phyloP scores from a whole-genome alignment of 2,329 filamentous ascomycete genomes.

The Fonsecaea nubica region DNA sequence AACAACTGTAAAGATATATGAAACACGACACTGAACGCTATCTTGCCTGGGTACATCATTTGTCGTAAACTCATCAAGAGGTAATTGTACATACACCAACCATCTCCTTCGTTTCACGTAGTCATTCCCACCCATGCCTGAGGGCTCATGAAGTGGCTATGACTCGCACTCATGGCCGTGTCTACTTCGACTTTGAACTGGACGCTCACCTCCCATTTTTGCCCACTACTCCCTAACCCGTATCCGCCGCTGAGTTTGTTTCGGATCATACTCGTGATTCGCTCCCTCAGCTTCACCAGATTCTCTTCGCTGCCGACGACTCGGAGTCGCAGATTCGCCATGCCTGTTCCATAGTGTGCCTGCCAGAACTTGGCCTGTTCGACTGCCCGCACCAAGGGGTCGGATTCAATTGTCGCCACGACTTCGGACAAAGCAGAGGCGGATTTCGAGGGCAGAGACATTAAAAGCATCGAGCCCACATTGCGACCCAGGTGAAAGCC shows the following conservation, averaged over 20 bases:
- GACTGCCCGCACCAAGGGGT: conserved; percentile 75
- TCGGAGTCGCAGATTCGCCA: conserved; percentile 88
- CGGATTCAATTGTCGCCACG: conserved; percentile 82
- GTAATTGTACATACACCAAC: conserved; percentile 1
- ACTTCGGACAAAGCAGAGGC: conserved; percentile 69
- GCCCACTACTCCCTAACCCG: conserved; percentile 71
- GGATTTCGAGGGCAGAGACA: conserved; percentile 74
- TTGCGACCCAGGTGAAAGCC: conserved; percentile 83
- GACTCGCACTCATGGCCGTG: conserved; percentile 34
- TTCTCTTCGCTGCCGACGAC: conserved; percentile 72
- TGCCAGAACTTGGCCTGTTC: conserved; percentile 98
- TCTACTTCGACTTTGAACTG: conserved; percentile 68
- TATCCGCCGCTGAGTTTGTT: conserved; percentile 88
- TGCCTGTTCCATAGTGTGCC: conserved; percentile 94
- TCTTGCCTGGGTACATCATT: neutral
- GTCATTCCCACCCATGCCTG: conserved; percentile 21
- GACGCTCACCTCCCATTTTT: conserved; percentile 92
- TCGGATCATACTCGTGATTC: conserved; percentile 78
- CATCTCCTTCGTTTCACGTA: conserved; percentile 1
- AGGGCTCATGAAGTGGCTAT: conserved; percentile 32
- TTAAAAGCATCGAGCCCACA: conserved; percentile 91
- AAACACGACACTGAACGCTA: neutral
- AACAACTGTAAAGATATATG: neutral
- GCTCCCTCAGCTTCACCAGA: conserved; percentile 74
- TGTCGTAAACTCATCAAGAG: conserved; percentile 16